Conservation (phyloP, 805 yeast genomes). For the Tetrapisispora nanseiensis region DNA sequence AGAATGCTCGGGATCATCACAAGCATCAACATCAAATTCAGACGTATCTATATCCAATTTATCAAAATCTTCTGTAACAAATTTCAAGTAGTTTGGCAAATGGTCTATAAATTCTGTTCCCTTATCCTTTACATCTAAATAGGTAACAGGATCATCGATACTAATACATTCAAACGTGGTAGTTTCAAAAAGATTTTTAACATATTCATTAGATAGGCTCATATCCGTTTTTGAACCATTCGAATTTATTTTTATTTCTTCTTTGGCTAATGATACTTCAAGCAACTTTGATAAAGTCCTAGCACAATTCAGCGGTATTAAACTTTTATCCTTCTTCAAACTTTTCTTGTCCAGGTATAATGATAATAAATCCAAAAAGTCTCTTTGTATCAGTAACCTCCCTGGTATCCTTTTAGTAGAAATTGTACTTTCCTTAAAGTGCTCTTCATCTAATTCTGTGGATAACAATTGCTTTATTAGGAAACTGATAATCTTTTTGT, state of each 20-base stretch:
- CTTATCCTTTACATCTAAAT: not conserved
- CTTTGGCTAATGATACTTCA: constrained; percentile 4
- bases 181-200: not conserved
- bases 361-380: constrained; percentile 13
- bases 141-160: not conserved
- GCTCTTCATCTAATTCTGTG: constrained; percentile 1
- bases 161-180: not conserved
- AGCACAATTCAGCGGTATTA: constrained; percentile 10
- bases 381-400: constrained; percentile 7
- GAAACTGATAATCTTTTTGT: constrained; percentile 16
- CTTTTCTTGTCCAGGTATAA: constrained; percentile 8
- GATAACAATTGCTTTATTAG: constrained; percentile 10
- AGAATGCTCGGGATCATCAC: constrained; percentile 28
- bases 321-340: constrained; percentile 3
- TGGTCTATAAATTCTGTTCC: constrained; percentile 8
- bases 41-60: constrained; percentile 34
- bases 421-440: not conserved
- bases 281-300: constrained; percentile 7
- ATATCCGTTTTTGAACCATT: not conserved
- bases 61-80: not conserved
- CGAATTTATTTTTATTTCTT: not conserved
- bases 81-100: not conserved
- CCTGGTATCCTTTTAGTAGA: not conserved
- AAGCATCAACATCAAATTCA: constrained; percentile 54
- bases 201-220: not conserved